A percentile compares a stretch with the other conserved stretches of the same genome.
Evolutionary conservation across 1,284 basidiomycete species (phyloP).

Genomic region (Schizophyllum amplum): DNA sequence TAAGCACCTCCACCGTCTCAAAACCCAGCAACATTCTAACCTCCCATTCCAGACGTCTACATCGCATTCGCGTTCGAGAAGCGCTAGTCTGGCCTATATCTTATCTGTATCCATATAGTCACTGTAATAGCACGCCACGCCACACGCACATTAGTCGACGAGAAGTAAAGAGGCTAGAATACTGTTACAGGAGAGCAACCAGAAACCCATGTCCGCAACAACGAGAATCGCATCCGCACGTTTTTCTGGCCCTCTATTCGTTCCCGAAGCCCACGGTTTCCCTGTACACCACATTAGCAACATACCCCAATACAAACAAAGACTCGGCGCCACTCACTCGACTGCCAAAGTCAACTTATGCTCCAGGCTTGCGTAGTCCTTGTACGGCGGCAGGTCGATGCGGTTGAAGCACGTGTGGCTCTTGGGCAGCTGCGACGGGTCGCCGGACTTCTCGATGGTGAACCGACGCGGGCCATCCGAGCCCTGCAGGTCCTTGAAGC

Average conservation of each 20-base stretch:
- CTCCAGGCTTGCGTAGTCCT: slow-evolving; percentile 75
- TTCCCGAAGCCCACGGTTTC: slow-evolving; percentile 69
- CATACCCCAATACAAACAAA: slow-evolving; percentile 5
- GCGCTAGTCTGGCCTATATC: slow-evolving; percentile 23
- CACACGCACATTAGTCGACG: neutral
- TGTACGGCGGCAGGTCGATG: slow-evolving; percentile 82
- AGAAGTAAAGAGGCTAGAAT: neutral
- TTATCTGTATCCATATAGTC: slow-evolving; percentile 1
- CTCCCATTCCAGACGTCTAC: slow-evolving; percentile 57
- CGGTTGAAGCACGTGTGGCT: slow-evolving; percentile 83
- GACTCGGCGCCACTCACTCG: slow-evolving; percentile 42
- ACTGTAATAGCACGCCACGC: neutral
- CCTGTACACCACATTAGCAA: slow-evolving; percentile 24
- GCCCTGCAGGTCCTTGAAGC: slow-evolving; percentile 92
- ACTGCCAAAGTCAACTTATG: slow-evolving; percentile 81
- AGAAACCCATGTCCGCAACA: neutral
- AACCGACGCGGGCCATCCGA: slow-evolving; percentile 87
- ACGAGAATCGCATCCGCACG: neutral
- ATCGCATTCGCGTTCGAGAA: slow-evolving; percentile 80
- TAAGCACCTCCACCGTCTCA: slow-evolving; percentile 36
- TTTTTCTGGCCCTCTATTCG: slow-evolving; percentile 31
- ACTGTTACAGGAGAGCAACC: neutral
- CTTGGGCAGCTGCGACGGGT: slow-evolving; percentile 81
- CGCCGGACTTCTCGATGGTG: slow-evolving; percentile 86
- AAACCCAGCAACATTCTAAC: neutral